These are phyloP conservation scores for Crataegus laevigata DNA, from an alignment of 306 rosid species.

Conservation along the genomic window DNA sequence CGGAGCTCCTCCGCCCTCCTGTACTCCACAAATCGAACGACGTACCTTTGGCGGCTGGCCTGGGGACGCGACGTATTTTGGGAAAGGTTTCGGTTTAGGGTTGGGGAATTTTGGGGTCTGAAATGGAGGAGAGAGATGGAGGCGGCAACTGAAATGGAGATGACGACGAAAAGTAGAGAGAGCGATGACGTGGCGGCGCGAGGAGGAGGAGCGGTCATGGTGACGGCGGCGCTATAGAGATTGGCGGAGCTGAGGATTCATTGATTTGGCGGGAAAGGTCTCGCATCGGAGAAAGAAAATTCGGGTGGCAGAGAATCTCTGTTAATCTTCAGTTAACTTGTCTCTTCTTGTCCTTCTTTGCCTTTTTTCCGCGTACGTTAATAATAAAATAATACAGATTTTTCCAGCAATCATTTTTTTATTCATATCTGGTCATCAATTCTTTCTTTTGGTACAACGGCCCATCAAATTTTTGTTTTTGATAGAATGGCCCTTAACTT, in stretches of 20 bases:
- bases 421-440: too few species aligned
- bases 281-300: conserved; percentile 1
- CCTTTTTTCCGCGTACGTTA: too few species aligned
- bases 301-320: background rate
- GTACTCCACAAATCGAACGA: conserved; percentile 67
- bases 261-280: conserved; percentile 50
- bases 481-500: background rate
- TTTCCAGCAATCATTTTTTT: too few species aligned
- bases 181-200: conserved; percentile 16
- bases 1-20: conserved; percentile 47
- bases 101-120: conserved; percentile 24
- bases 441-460: background rate
- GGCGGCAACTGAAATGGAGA: conserved; percentile 22
- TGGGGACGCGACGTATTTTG: conserved; percentile 15
- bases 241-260: conserved; percentile 1
- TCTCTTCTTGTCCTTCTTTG: background rate
- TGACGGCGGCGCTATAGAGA: background rate
- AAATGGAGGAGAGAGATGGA: conserved; percentile 29
- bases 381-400: too few species aligned
- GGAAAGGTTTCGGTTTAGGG: conserved; percentile 24
- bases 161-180: conserved; percentile 27
- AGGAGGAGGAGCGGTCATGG: conserved; percentile 31
- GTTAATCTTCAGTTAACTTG: background rate
- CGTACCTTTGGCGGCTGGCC: conserved; percentile 39
- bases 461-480: background rate